Evolutionary conservation across 139 green algal genomes (phyloP), one percentile per base, ranked within the genome.

Genomic region (Auxenochlorella pyrenoidosa): DNA sequence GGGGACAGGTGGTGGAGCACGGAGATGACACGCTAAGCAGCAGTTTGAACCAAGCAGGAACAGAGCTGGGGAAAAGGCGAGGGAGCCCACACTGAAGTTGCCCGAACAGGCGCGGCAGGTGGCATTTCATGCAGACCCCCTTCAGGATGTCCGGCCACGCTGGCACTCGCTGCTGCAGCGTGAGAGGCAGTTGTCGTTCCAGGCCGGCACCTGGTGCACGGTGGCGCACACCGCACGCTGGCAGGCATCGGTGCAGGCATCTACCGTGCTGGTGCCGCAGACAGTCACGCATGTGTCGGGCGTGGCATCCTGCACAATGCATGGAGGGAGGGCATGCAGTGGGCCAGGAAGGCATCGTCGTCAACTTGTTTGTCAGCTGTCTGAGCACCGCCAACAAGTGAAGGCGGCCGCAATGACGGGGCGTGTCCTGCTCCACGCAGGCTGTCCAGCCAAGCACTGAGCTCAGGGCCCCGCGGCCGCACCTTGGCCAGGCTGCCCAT

Each of bases 241-340:
- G 90, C 97, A 99, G 22, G 97, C 97, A 43, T 98, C 96, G n/a
- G 90, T 96, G 92, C 97, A 99, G 30, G 97, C 93, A 89, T 99
- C 97, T 40, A 89, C 43, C 22, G 86, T 89, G 84, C 93, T 97
- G 22, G 94, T 92, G 26, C 97, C 97, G 88, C 97, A 99, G 4
- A 99, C 97, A 40, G 97, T 99, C 54, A 99, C 96, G 89, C 97
- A 99, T 3, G 95, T 97, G 85, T 96, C 92, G 6, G 95, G 93
- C 2, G 94, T 96, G 21, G 95, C 93, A 54, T 99, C 96, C 94
- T 98, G 91, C 88, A 92, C 10, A 38, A 30, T 13, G 26, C 40
- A 51, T 41, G 22, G 38, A n/a, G 1, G 16, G 15, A 73, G 66
- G 30, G 28, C 18, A 18, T 40, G 28, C 4, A 24, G 66, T 73